Percentiles rank a stretch among this genome's conserved stretches.
phyloP scores from a whole-genome alignment of 1,139 yeast species.

The Scheffersomyces stambukii region DNA sequence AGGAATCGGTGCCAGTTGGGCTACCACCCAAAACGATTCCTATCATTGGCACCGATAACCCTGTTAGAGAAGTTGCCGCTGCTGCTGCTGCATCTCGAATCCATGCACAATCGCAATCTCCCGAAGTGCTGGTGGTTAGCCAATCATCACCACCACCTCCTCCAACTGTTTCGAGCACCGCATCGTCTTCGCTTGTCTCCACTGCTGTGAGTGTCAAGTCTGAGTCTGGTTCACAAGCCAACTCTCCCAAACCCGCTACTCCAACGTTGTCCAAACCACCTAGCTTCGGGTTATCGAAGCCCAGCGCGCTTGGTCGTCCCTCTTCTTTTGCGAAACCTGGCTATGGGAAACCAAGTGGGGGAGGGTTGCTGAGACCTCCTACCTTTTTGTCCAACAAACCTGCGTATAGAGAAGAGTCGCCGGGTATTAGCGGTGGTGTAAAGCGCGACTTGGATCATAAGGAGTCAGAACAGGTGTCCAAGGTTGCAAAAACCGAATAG shows the following conservation, averaged over 20 bases:
- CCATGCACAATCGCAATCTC: conserved; percentile 2
- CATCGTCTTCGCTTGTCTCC: background rate
- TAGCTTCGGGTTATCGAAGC: conserved; percentile 11
- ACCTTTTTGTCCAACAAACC: conserved; percentile 31
- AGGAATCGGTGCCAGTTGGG: conserved; percentile 3
- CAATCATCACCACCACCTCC: conserved; percentile 6
- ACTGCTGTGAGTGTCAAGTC: background rate
- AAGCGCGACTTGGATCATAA: conserved; percentile 13
- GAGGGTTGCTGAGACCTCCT: conserved; percentile 26
- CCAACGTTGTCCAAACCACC: conserved; percentile 16
- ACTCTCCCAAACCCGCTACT: conserved; percentile 4
- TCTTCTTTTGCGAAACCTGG: conserved; percentile 17
- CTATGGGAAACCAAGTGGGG: conserved; percentile 19
- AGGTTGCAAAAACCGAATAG: no score
- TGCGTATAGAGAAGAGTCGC: conserved; percentile 10
- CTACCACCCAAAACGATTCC: conserved; percentile 5
- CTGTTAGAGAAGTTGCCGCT: no score
- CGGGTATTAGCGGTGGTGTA: conserved; percentile 3
- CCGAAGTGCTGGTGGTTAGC: conserved; percentile 2
- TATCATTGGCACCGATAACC: background rate
- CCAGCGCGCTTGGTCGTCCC: conserved; percentile 13
- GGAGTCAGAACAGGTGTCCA: conserved; percentile 5
- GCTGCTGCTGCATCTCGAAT: conserved; percentile 1
- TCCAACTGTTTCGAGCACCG: conserved; percentile 6
- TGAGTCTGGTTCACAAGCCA: background rate